Base-by-base conservation (phyloP, 2,329 filamentous ascomycete species). In the Fusarium neocosmosporiellum region DNA sequence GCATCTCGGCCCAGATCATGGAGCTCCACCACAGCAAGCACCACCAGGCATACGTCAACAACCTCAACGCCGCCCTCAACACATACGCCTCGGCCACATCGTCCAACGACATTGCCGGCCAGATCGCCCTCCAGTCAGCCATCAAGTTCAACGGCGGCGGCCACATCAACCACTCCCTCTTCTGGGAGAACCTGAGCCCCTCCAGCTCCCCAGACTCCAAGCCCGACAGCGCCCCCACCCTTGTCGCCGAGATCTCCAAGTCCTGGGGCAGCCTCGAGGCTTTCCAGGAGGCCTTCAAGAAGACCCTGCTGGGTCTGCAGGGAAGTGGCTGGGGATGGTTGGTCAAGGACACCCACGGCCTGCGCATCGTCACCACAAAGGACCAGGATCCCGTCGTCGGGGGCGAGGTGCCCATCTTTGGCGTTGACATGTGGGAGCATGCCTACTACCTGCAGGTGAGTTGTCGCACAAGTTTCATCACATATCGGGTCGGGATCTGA, bases 341-440 rank as follows among this genome's bases (percentile, higher is more conserved):
- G 8, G 90, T 96, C 63, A 91, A 91, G 79, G 88, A 92, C 59
- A 84, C 86, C 4, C 83, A 83, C 4, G 88, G 84, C 1, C 81
- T 97, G 73, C 88, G 90, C 65, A 93, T 97, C 73, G 86, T 92
- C 10, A 94, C 92, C 0, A 95, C 93, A n/a, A 94, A 94, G 81
- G 94, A 97, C 80, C 94, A 97, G 84, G 94, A 97, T 78, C 91
- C 92, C 1, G 88, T 94, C 6, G 88, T 92, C 14, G 76, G 85
- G 18, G 87, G 88, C 6, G 88, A 91, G 73, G 87, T 89, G n/a
- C 92, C 92, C 10, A 84, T 97, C 22, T 86, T 95, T 46, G 94
- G 94, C 0, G 87, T 97, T 3, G 94, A 97, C 80, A 96, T 97
- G 90, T 97, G 94, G 94, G 94, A 97, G 84, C 94, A 97, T 84